Evolutionary conservation across 768 basidiomycete species (phyloP), one percentile per base, ranked within the genome.

Genomic region (Tubosaeta sp.): DNA sequence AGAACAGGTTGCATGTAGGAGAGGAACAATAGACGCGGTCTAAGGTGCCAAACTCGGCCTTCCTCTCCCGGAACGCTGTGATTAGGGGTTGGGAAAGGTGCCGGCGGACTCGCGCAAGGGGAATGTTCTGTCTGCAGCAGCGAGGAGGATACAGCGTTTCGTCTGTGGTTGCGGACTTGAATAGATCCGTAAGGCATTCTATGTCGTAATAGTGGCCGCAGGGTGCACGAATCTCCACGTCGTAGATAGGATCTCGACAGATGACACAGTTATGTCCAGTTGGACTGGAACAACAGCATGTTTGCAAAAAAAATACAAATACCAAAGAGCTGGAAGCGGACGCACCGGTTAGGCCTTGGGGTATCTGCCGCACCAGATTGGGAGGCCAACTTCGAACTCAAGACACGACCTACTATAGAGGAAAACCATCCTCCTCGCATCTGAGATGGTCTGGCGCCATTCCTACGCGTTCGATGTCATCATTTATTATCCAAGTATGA

Each of bases 81-180:
- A 61, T 5, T 16, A 69, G 57, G 0, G 27, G 32, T 18, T 47
- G 52, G 4, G 60, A 22, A 25, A 74, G 53, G 46, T 71, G 63
- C 3, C 40, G 36, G 27, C 42, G 53, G 22, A 72, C 66, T 2
- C 53, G 53, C 12, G 30, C 11, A 30, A 68, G 39, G 27, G 69
- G 55, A 19, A 76, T 70, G 8, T 53, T 51, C 27, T 58, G 58
- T 29, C 64, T 54, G 52, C 74, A 75, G 53, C 74, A 75, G 22
- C 68, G 66, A 27, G 74, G 73, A 4, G 73, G 74, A 54, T 64
- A 73, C 25, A 76, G 65, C 1, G 67, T 59, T 51, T 75, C 75
- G 55, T 76, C 75, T 18, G 49, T 55, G 5, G 60, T 66, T 1
- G 73, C 63, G 13, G 63, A 52, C 46, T 67, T 52, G 61, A 74